Percentiles rank a stretch among this genome's conserved stretches.
These are phyloP conservation scores for Cryptococcus sp. DNA, from an alignment of 1,284 basidiomycete species.

Conservation along the genomic window DNA sequence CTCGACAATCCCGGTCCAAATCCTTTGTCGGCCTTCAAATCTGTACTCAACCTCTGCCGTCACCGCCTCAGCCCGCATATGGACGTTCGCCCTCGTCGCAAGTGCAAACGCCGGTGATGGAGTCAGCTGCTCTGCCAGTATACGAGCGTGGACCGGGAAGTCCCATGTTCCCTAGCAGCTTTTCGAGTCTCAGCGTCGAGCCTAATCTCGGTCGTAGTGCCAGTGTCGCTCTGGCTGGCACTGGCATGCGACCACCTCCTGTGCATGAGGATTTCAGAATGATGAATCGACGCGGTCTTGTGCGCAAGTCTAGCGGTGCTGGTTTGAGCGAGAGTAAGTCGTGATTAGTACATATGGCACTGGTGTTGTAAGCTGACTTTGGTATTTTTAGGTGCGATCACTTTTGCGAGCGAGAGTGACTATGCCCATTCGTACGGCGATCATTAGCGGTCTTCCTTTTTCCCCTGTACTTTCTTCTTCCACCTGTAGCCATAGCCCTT, in stretches of 20 bases:
- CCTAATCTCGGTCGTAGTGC: slow-evolving; percentile 48
- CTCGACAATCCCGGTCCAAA: slow-evolving; percentile 22
- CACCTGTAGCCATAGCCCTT: too few relatives aligned
- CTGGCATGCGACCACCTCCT: slow-evolving; percentile 6
- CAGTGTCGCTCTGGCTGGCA: slow-evolving; percentile 27
- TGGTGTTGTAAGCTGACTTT: background rate
- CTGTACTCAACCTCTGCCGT: slow-evolving; percentile 28
- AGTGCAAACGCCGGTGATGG: slow-evolving; percentile 9
- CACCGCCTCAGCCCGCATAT: slow-evolving; percentile 4
- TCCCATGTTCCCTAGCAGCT: slow-evolving; percentile 48
- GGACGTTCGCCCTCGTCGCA: slow-evolving; percentile 7
- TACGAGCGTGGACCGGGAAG: slow-evolving; percentile 46
- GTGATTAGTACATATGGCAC: background rate
- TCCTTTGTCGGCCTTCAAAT: slow-evolving; percentile 51
- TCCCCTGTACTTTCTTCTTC: too few relatives aligned
- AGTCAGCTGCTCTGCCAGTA: slow-evolving; percentile 18
- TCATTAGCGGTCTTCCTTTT: too few relatives aligned
- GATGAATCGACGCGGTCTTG: slow-evolving; percentile 23
- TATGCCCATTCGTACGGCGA: background rate
- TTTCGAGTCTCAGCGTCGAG: slow-evolving; percentile 38
- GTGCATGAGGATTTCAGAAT: slow-evolving; percentile 14
- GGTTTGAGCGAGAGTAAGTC: slow-evolving; percentile 52
- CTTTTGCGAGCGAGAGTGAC: slow-evolving; percentile 41
- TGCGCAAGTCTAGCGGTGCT: slow-evolving; percentile 40
- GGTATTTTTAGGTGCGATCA: slow-evolving; percentile 34